Conservation (phyloP, 1,139 yeast genomes). For the Geotrichum histeridarum region DNA sequence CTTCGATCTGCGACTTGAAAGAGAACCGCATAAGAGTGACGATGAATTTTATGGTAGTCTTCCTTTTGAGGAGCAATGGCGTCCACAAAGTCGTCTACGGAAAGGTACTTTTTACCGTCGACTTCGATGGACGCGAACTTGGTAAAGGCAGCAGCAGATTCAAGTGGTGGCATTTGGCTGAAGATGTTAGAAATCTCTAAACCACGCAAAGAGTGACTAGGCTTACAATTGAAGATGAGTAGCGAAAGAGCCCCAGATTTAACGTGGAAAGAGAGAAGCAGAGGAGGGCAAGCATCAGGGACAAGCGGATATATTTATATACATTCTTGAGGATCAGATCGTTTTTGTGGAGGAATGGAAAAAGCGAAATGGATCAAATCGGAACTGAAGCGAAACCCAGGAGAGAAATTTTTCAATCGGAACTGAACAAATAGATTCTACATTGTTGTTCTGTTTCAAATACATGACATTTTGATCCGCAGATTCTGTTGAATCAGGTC, state of each 20-base stretch:
- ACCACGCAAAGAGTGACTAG: no score
- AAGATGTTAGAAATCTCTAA: no score
- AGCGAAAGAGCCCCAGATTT: not conserved
- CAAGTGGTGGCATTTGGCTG: slow-evolving; percentile 5
- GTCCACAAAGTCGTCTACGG: slow-evolving; percentile 41
- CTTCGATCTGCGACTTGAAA: slow-evolving; percentile 42
- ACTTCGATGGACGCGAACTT: slow-evolving; percentile 10
- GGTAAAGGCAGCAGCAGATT: slow-evolving; percentile 10
- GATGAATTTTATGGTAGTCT: slow-evolving; percentile 41
- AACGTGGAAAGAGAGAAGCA: not conserved
- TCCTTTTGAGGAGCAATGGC: slow-evolving; percentile 43
- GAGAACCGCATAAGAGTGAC: slow-evolving; percentile 42
- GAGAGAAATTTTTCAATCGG: not conserved
- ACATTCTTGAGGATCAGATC: no score
- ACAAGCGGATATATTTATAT: slow-evolving; percentile 1
- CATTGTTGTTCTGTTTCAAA: not conserved
- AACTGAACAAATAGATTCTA: not conserved
- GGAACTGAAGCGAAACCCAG: slow-evolving; percentile 1
- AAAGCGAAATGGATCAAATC: slow-evolving; percentile 1
- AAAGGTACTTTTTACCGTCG: slow-evolving; percentile 44
- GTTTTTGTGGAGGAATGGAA: not conserved
- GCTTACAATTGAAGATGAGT: not conserved
- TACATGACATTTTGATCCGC: no score
- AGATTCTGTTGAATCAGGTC: no score
- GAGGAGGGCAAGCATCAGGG: not conserved